Evolutionary conservation across 2,329 filamentous ascomycete species (phyloP).

Genomic region (Fusarium gaditjirri): DNA sequence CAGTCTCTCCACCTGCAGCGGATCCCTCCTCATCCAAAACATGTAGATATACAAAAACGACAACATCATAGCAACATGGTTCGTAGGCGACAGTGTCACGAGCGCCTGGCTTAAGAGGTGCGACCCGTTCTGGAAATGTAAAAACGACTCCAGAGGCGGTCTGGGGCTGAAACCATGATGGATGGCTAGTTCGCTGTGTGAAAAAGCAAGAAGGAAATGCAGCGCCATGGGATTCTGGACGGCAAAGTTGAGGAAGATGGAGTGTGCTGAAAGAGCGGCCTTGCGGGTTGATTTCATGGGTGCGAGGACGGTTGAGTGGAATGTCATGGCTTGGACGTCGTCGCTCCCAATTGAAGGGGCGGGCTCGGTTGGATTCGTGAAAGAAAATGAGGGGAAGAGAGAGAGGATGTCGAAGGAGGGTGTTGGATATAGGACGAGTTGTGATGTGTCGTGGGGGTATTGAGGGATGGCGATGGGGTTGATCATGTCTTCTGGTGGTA

Average conservation of each 20-base stretch:
- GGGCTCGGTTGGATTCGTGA: background rate
- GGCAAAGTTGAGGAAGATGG: conserved; percentile 17
- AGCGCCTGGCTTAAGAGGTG: conserved; percentile 2
- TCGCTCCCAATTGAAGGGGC: conserved; percentile 10
- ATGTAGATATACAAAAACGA: conserved; percentile 10
- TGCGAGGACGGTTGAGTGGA: conserved; percentile 9
- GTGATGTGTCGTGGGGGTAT: background rate
- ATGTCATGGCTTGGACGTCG: conserved; percentile 18
- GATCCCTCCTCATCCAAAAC: conserved; percentile 15
- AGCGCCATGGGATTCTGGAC: conserved; percentile 12
- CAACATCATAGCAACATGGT: conserved; percentile 14
- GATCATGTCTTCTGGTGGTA: background rate
- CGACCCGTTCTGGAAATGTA: conserved; percentile 8
- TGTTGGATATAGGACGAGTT: background rate
- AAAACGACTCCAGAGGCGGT: conserved; percentile 1
- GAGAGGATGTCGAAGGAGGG: conserved; percentile 9
- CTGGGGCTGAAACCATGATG: conserved; percentile 2
- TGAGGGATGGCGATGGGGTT: background rate
- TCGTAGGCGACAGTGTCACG: background rate
- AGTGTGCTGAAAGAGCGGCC: conserved; percentile 6
- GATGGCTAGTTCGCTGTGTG: conserved; percentile 4
- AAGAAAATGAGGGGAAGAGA: conserved; percentile 3
- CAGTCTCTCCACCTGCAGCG: background rate
- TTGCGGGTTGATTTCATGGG: conserved; percentile 18
- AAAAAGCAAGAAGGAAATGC: background rate